Conservation (phyloP, 305 asterid species). For the Petunia hybrid region DNA sequence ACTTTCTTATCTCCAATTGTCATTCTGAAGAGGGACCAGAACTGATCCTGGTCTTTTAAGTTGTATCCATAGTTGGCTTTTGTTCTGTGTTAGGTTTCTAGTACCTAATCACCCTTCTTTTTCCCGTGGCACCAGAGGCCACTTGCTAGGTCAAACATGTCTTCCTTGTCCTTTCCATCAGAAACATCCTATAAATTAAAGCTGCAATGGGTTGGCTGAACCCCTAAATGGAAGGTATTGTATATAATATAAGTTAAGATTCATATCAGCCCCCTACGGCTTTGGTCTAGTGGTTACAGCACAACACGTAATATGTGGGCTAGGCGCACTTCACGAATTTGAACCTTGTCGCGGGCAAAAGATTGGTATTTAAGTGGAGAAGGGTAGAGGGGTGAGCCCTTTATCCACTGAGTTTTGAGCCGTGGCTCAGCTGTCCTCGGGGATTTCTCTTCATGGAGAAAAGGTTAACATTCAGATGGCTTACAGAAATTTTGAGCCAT, state of each 20-base stretch:
- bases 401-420: background rate
- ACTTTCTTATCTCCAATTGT: constrained; percentile 23
- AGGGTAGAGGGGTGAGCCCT: background rate
- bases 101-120: background rate
- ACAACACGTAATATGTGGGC: background rate
- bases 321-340: background rate
- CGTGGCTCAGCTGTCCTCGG: background rate
- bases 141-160: constrained; percentile 15
- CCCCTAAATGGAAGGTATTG: background rate
- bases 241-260: background rate
- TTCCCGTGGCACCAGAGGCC: background rate
- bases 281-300: background rate
- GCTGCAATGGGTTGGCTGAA: background rate
- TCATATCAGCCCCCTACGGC: background rate
- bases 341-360: background rate
- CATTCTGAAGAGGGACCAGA: constrained; percentile 11
- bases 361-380: background rate
- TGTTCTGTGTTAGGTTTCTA: background rate
- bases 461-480: background rate
- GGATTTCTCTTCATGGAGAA: background rate
- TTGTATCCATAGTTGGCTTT: constrained; percentile 9
- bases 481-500: constrained; percentile 1
- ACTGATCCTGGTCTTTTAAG: background rate
- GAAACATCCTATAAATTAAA: constrained; percentile 6
- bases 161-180: constrained; percentile 20